Conservation (phyloP, 2,329 filamentous ascomycete genomes). For the Cordyceps farinosa region DNA sequence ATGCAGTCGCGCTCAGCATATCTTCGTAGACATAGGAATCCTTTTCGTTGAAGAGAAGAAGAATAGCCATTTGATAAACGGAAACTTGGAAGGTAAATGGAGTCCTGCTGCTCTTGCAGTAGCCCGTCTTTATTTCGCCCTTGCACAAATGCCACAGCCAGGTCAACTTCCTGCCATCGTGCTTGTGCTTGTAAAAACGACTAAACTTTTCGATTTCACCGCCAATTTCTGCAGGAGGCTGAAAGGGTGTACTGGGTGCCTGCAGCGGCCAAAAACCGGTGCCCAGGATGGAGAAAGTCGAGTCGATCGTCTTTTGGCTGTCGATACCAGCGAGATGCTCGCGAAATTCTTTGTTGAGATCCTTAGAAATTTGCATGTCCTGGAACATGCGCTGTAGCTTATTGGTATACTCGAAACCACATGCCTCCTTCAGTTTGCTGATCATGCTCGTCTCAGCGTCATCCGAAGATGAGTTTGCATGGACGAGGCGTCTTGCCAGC, state of each 20-base stretch:
- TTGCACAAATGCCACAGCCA: conserved; percentile 99
- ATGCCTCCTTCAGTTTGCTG: conserved; percentile 96
- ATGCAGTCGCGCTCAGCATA: conserved; percentile 74
- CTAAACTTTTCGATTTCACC: conserved; percentile 87
- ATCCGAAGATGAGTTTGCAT: conserved; percentile 91
- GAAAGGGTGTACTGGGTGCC: conserved; percentile 82
- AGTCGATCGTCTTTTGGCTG: conserved; percentile 70
- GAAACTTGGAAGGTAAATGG: conserved; percentile 97
- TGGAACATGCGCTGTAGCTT: conserved; percentile 99
- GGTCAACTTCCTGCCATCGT: conserved; percentile 91
- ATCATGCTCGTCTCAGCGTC: conserved; percentile 99
- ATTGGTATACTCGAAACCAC: conserved; percentile 98
- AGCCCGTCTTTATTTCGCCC: conserved; percentile 91
- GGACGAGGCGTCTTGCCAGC: conserved; percentile 89
- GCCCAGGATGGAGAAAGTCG: conserved; percentile 87
- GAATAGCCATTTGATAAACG: conserved; percentile 94
- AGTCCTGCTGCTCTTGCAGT: conserved; percentile 83
- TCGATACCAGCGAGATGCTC: conserved; percentile 59
- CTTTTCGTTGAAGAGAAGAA: conserved; percentile 90
- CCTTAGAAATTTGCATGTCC: conserved; percentile 98
- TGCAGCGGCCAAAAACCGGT: conserved; percentile 97
- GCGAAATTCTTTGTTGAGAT: conserved; percentile 86
- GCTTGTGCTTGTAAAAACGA: conserved; percentile 92
- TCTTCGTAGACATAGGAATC: conserved; percentile 85
- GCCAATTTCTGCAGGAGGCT: conserved; percentile 78